Conservation (phyloP, 129 eudicot species). For the Flaveria bidentis region DNA sequence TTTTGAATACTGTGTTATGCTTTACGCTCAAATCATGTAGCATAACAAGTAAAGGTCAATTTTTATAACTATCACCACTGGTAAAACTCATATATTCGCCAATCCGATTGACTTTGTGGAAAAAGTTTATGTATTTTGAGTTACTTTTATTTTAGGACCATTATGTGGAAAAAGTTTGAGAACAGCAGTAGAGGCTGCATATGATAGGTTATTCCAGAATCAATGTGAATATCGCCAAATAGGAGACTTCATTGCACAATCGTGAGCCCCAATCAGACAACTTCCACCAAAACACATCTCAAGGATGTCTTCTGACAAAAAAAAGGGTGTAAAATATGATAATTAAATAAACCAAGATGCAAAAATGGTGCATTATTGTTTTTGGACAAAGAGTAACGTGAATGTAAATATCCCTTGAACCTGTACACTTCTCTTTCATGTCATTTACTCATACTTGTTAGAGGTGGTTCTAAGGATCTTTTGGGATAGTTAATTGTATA, state of each 20-base stretch:
- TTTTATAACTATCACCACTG: neutral
- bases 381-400: neutral
- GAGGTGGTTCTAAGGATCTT: neutral
- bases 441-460: slow-evolving; percentile 1
- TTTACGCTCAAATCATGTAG: neutral
- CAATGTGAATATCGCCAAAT: too few species aligned
- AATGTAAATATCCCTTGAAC: neutral
- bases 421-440: neutral
- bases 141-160: neutral
- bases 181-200: too few species aligned
- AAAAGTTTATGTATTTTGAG: neutral
- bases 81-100: neutral
- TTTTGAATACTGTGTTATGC: neutral
- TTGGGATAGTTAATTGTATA: neutral
- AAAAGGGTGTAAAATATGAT: neutral
- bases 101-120: neutral
- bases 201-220: too few species aligned
- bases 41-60: neutral
- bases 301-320: neutral
- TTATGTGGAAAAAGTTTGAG: neutral
- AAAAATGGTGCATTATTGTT: neutral
- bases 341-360: slow-evolving; percentile 2
- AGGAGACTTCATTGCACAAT: too few species aligned
- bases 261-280: neutral
- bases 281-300: neutral